Conservation (phyloP, 2,329 filamentous ascomycete genomes). For the Fusarium fujikuroi region DNA sequence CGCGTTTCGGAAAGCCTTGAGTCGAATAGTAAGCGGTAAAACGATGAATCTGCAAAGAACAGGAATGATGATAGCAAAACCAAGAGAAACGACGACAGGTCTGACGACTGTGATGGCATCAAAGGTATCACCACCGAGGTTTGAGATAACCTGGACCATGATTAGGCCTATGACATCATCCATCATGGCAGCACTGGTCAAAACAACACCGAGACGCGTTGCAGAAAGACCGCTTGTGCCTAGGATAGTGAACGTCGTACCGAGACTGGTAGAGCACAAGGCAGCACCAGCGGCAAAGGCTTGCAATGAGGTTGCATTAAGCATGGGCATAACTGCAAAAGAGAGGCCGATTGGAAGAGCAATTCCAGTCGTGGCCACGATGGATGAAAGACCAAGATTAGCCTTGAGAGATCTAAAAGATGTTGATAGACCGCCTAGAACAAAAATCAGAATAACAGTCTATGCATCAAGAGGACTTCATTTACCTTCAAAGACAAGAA, state of each 20-base stretch:
- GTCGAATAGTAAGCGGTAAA: slow-evolving; percentile 51
- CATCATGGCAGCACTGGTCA: slow-evolving; percentile 81
- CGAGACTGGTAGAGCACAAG: slow-evolving; percentile 78
- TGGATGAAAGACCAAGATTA: slow-evolving; percentile 68
- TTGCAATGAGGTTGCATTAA: slow-evolving; percentile 65
- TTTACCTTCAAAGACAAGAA: slow-evolving; percentile 76
- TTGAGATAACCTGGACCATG: slow-evolving; percentile 80
- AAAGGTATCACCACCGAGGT: slow-evolving; percentile 58
- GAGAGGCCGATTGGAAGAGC: slow-evolving; percentile 71
- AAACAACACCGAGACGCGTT: slow-evolving; percentile 67
- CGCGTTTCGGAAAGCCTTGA: slow-evolving; percentile 48
- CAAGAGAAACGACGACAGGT: slow-evolving; percentile 60
- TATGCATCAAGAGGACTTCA: accelerated
- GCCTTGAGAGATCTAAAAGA: slow-evolving; percentile 58
- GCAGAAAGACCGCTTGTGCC: slow-evolving; percentile 54
- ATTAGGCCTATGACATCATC: slow-evolving; percentile 83
- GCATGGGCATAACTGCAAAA: slow-evolving; percentile 65
- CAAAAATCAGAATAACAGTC: background rate
- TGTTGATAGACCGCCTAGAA: slow-evolving; percentile 63
- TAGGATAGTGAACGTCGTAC: slow-evolving; percentile 72
- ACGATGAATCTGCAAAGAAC: slow-evolving; percentile 58
- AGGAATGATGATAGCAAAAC: slow-evolving; percentile 60
- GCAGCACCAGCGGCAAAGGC: slow-evolving; percentile 79
- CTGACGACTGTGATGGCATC: slow-evolving; percentile 54
- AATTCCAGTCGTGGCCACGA: slow-evolving; percentile 75